These are phyloP conservation scores for Clausena lansium DNA, from an alignment of 345 rosid genomes.

Conservation along the genomic window DNA sequence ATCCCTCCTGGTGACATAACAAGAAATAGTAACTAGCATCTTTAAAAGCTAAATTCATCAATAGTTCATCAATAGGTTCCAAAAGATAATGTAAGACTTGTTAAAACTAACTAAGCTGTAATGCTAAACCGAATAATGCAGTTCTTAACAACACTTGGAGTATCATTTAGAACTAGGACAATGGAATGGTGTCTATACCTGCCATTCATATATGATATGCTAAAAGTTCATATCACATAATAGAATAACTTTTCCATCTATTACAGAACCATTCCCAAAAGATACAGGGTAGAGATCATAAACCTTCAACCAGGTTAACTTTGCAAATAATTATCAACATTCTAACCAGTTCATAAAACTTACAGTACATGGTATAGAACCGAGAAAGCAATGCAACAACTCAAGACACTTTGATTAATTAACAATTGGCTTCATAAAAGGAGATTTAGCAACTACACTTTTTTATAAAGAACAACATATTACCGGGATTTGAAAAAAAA, in stretches of 20 bases:
- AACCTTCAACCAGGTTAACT: not conserved
- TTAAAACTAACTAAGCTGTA: not conserved
- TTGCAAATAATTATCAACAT: not conserved
- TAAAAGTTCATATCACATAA: not conserved
- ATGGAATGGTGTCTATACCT: not conserved
- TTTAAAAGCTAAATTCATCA: not conserved
- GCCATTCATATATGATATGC: not conserved
- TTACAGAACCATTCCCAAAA: not conserved
- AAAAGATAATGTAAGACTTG: not conserved
- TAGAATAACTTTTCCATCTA: not conserved
- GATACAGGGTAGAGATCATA: not conserved
- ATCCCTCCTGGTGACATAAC: conserved; percentile 59
- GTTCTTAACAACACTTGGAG: no score
- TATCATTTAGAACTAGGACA: not conserved
- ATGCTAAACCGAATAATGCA: not conserved
- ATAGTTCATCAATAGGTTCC: not conserved
- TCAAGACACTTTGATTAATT: not conserved
- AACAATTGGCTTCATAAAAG: not conserved
- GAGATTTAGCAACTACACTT: not conserved
- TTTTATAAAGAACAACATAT: not conserved
- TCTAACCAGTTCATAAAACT: no score
- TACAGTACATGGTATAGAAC: not conserved
- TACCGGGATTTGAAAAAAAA: not conserved
- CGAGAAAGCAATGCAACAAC: not conserved
- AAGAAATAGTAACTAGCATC: not conserved